Conservation (phyloP, 2,329 filamentous ascomycete genomes). For the Podosphaera leucotricha region DNA sequence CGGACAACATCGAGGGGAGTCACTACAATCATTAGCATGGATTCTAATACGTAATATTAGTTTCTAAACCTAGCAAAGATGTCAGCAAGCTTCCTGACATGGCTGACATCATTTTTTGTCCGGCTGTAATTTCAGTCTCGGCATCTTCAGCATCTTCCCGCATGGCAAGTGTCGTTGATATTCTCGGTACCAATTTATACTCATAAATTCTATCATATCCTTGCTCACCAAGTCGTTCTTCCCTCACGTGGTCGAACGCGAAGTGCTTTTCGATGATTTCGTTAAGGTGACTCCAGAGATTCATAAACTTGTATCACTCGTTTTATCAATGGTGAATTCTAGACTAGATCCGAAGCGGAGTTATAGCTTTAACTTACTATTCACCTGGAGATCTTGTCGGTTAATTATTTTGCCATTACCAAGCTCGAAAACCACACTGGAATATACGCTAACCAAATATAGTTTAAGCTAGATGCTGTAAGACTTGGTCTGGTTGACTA, state of each 20-base stretch:
- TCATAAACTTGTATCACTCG: neutral
- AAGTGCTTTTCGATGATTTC: neutral
- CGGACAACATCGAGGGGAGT: constrained; percentile 94
- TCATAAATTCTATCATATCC: constrained; percentile 13
- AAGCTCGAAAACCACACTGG: too few species aligned
- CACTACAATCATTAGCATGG: constrained; percentile 25
- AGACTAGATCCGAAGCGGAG: too few species aligned
- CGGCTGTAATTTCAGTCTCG: constrained; percentile 46
- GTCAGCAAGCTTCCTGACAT: constrained; percentile 78
- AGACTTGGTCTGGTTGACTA: too few species aligned
- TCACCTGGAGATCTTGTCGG: too few species aligned
- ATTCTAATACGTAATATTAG: neutral
- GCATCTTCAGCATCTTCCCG: constrained; percentile 16
- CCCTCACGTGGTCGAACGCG: neutral
- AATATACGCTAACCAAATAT: too few species aligned
- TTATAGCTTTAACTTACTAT: too few species aligned
- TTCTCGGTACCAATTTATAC: constrained; percentile 11
- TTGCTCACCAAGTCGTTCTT: constrained; percentile 4
- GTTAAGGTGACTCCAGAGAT: neutral
- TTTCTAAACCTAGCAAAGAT: constrained; percentile 49
- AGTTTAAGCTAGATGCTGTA: too few species aligned
- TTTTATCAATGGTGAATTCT: too few species aligned
- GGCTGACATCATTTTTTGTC: constrained; percentile 88
- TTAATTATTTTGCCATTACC: too few species aligned
- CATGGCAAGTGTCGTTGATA: constrained; percentile 12